These are phyloP conservation scores for Sordariomycetes sp. DNA, from an alignment of 2,329 filamentous ascomycete species.

Conservation along the genomic window DNA sequence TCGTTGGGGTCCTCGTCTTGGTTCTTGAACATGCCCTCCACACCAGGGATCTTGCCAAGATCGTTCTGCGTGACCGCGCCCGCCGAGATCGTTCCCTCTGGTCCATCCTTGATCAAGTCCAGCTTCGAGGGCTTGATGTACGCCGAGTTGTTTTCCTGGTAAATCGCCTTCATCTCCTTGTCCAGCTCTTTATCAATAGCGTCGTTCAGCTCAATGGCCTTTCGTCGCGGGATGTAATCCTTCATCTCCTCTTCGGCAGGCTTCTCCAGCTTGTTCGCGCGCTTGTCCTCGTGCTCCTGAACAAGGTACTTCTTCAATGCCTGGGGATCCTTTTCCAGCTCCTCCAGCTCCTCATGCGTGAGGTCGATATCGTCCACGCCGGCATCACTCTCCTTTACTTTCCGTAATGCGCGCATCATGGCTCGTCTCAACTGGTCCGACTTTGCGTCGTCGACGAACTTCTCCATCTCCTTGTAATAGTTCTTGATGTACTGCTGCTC, in stretches of 20 bases:
- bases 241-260: constrained; percentile 8
- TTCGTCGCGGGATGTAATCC: constrained; percentile 20
- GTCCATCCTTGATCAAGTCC: constrained; percentile 26
- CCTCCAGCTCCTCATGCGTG: constrained; percentile 36
- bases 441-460: constrained; percentile 31
- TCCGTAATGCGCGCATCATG: constrained; percentile 30
- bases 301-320: constrained; percentile 26
- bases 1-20: constrained; percentile 43
- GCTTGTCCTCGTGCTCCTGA: constrained; percentile 2
- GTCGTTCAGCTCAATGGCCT: constrained; percentile 27
- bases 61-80: constrained; percentile 37
- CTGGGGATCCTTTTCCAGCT: constrained; percentile 29
- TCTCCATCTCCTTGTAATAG: constrained; percentile 38
- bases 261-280: background rate
- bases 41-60: constrained; percentile 44
- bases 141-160: constrained; percentile 16
- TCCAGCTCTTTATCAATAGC: constrained; percentile 24
- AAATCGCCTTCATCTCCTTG: constrained; percentile 25
- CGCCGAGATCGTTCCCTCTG: constrained; percentile 20
- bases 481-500: constrained; percentile 48
- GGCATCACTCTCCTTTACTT: constrained; percentile 26
- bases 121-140: constrained; percentile 22
- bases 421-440: constrained; percentile 30
- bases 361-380: constrained; percentile 37
- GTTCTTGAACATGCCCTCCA: constrained; percentile 40